phyloP scores from a whole-genome alignment of 2,329 filamentous ascomycete genomes.

The Talaromyces funiculosus region DNA sequence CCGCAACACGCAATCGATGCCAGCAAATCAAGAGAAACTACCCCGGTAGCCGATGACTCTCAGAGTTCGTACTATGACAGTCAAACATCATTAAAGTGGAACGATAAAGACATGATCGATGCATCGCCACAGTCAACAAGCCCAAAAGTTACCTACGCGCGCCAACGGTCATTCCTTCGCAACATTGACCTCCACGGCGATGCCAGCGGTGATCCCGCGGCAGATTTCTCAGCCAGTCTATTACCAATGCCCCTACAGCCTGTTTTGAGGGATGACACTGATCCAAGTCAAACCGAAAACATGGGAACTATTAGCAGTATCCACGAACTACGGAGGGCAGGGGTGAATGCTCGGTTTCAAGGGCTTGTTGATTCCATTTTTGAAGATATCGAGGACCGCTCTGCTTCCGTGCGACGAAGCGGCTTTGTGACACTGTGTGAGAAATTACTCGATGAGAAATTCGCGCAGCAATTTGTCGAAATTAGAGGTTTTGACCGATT shows the following conservation, averaged over 20 bases:
- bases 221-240: constrained; percentile 10
- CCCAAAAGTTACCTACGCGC: constrained; percentile 54
- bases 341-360: constrained; percentile 52
- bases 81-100: neutral
- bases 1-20: neutral
- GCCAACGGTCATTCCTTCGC: constrained; percentile 54
- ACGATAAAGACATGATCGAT: neutral
- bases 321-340: constrained; percentile 57
- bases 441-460: constrained; percentile 44
- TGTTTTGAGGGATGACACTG: constrained; percentile 17
- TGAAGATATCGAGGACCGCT: constrained; percentile 52
- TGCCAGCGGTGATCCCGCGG: neutral
- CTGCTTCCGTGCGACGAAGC: constrained; percentile 46
- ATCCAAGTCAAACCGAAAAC: constrained; percentile 44
- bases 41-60: neutral
- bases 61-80: constrained; percentile 2
- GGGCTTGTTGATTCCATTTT: constrained; percentile 52
- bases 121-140: constrained; percentile 25
- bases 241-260: constrained; percentile 21
- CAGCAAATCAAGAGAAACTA: constrained; percentile 8
- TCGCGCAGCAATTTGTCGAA: constrained; percentile 57
- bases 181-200: constrained; percentile 28
- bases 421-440: constrained; percentile 52
- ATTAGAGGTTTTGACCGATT: constrained; percentile 66
- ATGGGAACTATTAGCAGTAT: constrained; percentile 50